Evolutionary conservation across 2,329 filamentous ascomycete species (phyloP).

Genomic region (Trichoderma sp.): DNA sequence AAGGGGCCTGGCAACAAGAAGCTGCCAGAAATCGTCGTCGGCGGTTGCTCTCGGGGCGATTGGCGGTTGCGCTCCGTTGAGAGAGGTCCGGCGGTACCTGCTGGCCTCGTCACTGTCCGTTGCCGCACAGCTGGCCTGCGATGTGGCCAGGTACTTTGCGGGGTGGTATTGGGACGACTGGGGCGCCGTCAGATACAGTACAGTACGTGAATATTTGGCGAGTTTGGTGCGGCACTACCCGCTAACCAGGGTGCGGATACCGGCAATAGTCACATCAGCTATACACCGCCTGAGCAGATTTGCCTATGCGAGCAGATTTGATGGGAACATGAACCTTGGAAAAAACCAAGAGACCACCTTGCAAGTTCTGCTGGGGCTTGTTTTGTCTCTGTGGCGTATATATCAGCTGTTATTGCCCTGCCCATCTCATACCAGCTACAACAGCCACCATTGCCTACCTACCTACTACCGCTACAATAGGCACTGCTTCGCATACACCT

Average conservation of each 20-base stretch:
- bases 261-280: background rate
- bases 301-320: background rate
- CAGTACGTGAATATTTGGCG: background rate
- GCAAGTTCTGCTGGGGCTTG: background rate
- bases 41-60: background rate
- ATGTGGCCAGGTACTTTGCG: conserved; percentile 1
- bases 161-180: background rate
- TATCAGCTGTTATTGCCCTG: conserved; percentile 4
- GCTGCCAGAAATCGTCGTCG: conserved; percentile 20
- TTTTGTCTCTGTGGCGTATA: background rate
- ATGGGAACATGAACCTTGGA: background rate
- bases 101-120: background rate
- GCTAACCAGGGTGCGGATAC: background rate
- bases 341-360: background rate
- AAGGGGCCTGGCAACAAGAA: conserved; percentile 37
- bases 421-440: background rate
- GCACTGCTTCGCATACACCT: background rate
- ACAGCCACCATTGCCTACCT: background rate
- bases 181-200: background rate
- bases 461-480: background rate
- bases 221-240: conserved; percentile 4
- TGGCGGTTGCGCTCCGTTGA: conserved; percentile 11
- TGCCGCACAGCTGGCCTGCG: background rate
- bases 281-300: background rate
- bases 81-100: conserved; percentile 11